A percentile compares a stretch with the other conserved stretches of the same genome.
Conservation (phyloP, 176 grass and related monocot genomes). For the Lolium rigidum region DNA sequence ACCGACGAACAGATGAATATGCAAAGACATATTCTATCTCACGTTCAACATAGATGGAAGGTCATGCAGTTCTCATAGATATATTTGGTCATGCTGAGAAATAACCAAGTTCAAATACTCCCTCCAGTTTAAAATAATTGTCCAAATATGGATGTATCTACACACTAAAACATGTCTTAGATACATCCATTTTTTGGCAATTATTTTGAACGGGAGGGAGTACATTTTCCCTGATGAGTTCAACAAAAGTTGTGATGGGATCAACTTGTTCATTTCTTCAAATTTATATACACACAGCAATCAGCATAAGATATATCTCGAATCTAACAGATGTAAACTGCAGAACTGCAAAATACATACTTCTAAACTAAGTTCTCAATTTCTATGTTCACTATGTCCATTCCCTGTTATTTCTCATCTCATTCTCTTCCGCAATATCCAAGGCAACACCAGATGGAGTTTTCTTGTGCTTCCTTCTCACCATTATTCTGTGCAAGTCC, state of each 20-base stretch:
- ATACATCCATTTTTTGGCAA: too few relatives aligned
- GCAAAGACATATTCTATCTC: constrained; percentile 1
- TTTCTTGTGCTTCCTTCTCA: neutral
- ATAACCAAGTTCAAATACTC: neutral
- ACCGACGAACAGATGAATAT: constrained; percentile 28
- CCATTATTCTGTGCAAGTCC: constrained; percentile 17
- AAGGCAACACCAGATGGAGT: neutral
- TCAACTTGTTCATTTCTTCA: constrained; percentile 1
- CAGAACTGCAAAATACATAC: neutral
- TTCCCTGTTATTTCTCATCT: constrained; percentile 6
- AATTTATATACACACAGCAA: constrained; percentile 22
- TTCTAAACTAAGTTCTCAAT: constrained; percentile 19
- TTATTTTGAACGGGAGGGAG: too few relatives aligned
- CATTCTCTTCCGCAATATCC: neutral
- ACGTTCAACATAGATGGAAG: neutral
- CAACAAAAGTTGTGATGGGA: neutral
- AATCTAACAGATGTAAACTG: neutral
- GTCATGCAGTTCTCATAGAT: neutral
- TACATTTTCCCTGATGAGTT: constrained; percentile 3
- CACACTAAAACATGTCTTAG: too few relatives aligned
- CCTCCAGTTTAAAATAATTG: too few relatives aligned
- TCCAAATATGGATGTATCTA: too few relatives aligned
- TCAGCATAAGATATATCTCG: neutral
- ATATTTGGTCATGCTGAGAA: neutral
- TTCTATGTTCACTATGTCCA: neutral